phyloP scores from a whole-genome alignment of 2,329 filamentous ascomycete genomes.

The Aspergillus oerlinghausenensis region DNA sequence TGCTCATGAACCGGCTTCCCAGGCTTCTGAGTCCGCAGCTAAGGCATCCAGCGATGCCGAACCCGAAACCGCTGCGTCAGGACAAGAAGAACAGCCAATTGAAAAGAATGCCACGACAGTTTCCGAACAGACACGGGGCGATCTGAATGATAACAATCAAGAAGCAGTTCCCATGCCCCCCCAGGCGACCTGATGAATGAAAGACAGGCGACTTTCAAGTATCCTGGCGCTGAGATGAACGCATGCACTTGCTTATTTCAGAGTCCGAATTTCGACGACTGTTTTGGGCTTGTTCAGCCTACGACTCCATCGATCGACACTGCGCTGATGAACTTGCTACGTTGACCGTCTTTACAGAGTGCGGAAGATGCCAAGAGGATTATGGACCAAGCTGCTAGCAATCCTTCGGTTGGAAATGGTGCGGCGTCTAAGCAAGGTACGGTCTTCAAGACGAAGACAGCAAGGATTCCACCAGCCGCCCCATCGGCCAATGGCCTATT shows the following conservation, averaged over 20 bases:
- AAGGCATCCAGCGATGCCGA: slow-evolving; percentile 12
- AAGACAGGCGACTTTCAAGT: background rate
- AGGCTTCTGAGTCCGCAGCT: slow-evolving; percentile 17
- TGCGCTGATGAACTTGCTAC: background rate
- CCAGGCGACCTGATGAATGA: slow-evolving; percentile 12
- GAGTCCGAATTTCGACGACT: background rate
- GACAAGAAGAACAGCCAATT: slow-evolving; percentile 4
- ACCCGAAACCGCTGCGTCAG: slow-evolving; percentile 4
- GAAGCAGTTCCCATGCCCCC: slow-evolving; percentile 4
- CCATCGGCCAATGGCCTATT: background rate
- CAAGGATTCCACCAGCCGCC: background rate
- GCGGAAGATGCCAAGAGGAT: background rate
- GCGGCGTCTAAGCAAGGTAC: background rate
- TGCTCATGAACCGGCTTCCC: slow-evolving; percentile 15
- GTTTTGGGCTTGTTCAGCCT: background rate
- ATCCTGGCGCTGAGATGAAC: background rate
- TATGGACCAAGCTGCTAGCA: background rate
- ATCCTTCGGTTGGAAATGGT: background rate
- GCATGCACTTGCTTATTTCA: background rate
- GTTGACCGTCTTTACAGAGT: background rate
- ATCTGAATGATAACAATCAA: slow-evolving; percentile 5
- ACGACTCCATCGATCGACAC: background rate
- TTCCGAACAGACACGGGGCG: slow-evolving; percentile 6
- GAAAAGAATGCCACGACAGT: slow-evolving; percentile 6
- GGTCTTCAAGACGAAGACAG: background rate